Conservation (phyloP, 345 rosid genomes). For the Pseudoturritis turrita region DNA sequence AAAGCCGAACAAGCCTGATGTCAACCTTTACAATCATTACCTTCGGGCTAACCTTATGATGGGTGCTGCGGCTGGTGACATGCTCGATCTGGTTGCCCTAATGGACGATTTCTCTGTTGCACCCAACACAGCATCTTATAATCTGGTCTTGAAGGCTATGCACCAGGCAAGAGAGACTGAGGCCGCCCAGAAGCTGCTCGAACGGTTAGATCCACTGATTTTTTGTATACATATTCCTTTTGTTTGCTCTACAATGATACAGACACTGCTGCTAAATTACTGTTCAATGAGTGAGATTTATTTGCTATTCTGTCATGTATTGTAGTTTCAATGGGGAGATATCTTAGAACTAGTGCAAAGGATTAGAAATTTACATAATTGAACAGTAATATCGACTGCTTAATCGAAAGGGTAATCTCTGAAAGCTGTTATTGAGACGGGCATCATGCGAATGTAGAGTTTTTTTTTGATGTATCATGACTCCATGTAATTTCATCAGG, state of each 20-base stretch:
- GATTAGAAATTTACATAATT: background rate
- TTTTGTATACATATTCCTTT: background rate
- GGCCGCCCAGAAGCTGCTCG: slow-evolving; percentile 72
- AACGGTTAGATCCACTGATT: slow-evolving; percentile 46
- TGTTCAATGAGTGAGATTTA: background rate
- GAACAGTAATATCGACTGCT: background rate
- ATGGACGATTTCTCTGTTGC: slow-evolving; percentile 60
- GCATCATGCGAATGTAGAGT: background rate
- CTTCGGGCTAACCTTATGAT: slow-evolving; percentile 77
- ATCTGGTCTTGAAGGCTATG: slow-evolving; percentile 84
- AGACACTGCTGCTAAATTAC: background rate
- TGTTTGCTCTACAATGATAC: background rate
- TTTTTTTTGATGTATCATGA: background rate
- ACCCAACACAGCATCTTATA: slow-evolving; percentile 80
- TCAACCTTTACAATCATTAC: slow-evolving; percentile 65
- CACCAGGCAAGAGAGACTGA: slow-evolving; percentile 48
- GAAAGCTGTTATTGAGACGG: background rate
- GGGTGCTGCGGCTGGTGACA: slow-evolving; percentile 47
- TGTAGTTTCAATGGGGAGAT: background rate
- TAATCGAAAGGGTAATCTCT: too few species aligned
- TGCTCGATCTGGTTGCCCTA: slow-evolving; percentile 66
- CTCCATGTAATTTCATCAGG: slow-evolving; percentile 44
- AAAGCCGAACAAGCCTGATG: slow-evolving; percentile 83
- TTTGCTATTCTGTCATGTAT: background rate
- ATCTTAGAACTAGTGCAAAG: slow-evolving; percentile 4